phyloP scores from a whole-genome alignment of 192 early-diverging fungal genomes.

The Diversispora eburnea region DNA sequence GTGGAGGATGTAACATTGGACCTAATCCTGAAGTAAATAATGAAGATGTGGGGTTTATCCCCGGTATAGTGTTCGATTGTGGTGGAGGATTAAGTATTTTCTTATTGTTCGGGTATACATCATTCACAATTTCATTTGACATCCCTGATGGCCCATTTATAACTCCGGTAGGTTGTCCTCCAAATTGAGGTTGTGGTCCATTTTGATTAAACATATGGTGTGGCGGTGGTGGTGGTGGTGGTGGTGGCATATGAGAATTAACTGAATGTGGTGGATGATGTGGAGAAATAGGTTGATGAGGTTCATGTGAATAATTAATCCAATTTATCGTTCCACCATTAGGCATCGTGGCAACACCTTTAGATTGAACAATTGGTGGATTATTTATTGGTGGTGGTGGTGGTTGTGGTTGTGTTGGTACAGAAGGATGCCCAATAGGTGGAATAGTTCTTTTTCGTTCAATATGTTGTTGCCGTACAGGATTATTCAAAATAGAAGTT shows the following conservation, averaged over 20 bases:
- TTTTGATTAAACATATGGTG: slow-evolving; percentile 18
- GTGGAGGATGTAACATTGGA: slow-evolving; percentile 14
- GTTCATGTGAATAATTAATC: slow-evolving; percentile 24
- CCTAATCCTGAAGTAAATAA: slow-evolving; percentile 24
- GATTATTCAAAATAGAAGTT: background rate
- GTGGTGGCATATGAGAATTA: slow-evolving; percentile 7
- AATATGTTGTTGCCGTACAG: slow-evolving; percentile 10
- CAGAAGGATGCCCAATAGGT: slow-evolving; percentile 24
- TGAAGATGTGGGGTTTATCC: slow-evolving; percentile 26
- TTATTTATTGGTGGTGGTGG: slow-evolving; percentile 9
- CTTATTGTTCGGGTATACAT: slow-evolving; percentile 28
- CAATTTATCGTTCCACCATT: slow-evolving; percentile 23
- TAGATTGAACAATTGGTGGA: slow-evolving; percentile 5
- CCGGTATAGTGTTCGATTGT: slow-evolving; percentile 28
- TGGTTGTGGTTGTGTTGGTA: slow-evolving; percentile 2
- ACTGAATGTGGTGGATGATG: slow-evolving; percentile 5
- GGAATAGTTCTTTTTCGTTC: slow-evolving; percentile 24
- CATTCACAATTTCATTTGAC: slow-evolving; percentile 24
- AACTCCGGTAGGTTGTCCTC: slow-evolving; percentile 1
- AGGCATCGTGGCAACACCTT: slow-evolving; percentile 8
- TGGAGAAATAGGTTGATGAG: slow-evolving; percentile 1
- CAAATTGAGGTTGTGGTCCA: slow-evolving; percentile 18
- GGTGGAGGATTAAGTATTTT: slow-evolving; percentile 25
- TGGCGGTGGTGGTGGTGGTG: background rate
- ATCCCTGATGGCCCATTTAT: slow-evolving; percentile 20